Evolutionary conservation across 2,329 filamentous ascomycete species (phyloP).

Genomic region (Neonectria punicea): DNA sequence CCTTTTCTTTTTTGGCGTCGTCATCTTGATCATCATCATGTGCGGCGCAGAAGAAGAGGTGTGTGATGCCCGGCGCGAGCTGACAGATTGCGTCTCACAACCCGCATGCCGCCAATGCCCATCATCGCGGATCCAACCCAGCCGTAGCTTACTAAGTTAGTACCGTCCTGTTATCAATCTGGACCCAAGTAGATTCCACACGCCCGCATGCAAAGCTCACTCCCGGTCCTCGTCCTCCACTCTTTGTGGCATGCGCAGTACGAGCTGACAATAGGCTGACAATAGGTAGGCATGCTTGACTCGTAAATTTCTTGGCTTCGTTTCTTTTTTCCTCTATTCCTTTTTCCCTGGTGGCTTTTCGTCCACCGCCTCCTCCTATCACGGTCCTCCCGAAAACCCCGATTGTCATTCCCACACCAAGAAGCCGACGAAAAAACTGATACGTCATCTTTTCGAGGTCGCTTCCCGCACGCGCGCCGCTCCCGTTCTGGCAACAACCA

Average conservation of each 20-base stretch:
- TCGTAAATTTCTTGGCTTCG: neutral
- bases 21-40: neutral
- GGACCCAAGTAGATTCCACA: no score
- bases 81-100: conserved; percentile 17
- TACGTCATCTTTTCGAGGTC: conserved; percentile 28
- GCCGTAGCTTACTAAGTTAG: no score
- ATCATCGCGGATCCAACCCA: neutral
- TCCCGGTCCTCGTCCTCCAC: neutral
- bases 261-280: neutral
- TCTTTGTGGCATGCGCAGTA: neutral
- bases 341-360: neutral
- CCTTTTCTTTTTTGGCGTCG: neutral
- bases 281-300: neutral
- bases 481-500: neutral
- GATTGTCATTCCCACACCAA: neutral
- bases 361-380: neutral
- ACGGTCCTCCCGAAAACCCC: no score
- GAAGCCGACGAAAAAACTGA: conserved; percentile 29
- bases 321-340: neutral
- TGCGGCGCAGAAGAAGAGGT: neutral
- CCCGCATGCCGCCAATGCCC: conserved; percentile 6
- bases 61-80: conserved; percentile 4
- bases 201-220: no score
- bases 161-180: neutral
- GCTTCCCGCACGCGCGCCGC: neutral